phyloP scores from a whole-genome alignment of 495 filamentous ascomycete genomes.

The Talaromyces wortmannii region DNA sequence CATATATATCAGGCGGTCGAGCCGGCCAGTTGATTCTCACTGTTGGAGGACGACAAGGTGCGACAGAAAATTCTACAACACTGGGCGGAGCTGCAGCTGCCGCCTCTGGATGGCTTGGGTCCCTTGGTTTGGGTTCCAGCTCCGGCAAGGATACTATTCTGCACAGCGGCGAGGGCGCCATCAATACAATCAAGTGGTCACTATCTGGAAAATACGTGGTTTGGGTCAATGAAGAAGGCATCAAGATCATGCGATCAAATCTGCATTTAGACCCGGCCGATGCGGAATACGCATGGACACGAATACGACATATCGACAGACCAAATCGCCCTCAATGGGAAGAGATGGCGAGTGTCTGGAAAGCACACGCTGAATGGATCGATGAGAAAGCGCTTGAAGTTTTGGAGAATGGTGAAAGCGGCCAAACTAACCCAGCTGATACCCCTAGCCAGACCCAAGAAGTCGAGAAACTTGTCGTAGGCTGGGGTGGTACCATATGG shows the following conservation, averaged over 20 bases:
- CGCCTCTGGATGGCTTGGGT: conserved; percentile 86
- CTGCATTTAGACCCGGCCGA: conserved; percentile 71
- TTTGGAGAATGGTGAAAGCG: conserved; percentile 28
- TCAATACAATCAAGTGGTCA: conserved; percentile 89
- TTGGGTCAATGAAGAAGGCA: conserved; percentile 93
- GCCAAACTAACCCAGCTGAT: conserved; percentile 8
- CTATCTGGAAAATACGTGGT: conserved; percentile 82
- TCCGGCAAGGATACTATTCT: conserved; percentile 81
- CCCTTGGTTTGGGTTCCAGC: conserved; percentile 69
- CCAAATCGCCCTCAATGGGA: conserved; percentile 78
- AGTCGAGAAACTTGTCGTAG: conserved; percentile 78
- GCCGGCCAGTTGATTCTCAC: conserved; percentile 90
- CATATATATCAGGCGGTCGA: conserved; percentile 83
- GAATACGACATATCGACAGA: conserved; percentile 86
- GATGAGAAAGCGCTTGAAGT: conserved; percentile 66
- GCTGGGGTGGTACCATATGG: conserved; percentile 96
- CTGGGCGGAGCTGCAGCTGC: conserved; percentile 70
- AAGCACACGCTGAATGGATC: conserved; percentile 84
- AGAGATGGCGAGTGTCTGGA: conserved; percentile 93
- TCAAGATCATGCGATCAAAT: conserved; percentile 94
- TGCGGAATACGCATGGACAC: conserved; percentile 82
- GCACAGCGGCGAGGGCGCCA: conserved; percentile 87
- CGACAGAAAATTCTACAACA: conserved; percentile 72
- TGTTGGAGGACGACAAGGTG: conserved; percentile 67
- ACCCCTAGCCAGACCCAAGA: conserved; percentile 10